These are phyloP conservation scores for Ramaria sp. DNA, from an alignment of 768 basidiomycete species.

Conservation along the genomic window DNA sequence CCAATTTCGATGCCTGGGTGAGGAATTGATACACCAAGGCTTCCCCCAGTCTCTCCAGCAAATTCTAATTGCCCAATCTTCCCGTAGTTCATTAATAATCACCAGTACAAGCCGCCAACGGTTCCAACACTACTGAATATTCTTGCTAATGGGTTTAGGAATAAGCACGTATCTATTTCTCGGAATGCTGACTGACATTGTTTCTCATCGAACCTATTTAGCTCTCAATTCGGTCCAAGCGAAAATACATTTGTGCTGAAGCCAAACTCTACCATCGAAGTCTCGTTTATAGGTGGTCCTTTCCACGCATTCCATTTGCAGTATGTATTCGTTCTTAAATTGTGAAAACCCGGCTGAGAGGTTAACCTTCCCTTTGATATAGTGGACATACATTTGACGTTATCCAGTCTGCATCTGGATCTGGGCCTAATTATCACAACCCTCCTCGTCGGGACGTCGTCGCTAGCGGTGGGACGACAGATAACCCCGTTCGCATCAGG, in stretches of 20 bases:
- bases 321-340: background rate
- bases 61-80: background rate
- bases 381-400: conserved; percentile 22
- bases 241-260: conserved; percentile 1
- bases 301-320: conserved; percentile 6
- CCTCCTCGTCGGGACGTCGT: conserved; percentile 16
- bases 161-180: background rate
- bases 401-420: conserved; percentile 22
- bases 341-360: background rate
- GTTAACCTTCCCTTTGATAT: background rate
- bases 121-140: conserved; percentile 4
- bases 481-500: conserved; percentile 30
- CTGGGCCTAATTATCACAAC: conserved; percentile 25
- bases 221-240: background rate
- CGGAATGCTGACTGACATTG: too few species aligned
- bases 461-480: conserved; percentile 12
- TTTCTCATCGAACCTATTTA: background rate
- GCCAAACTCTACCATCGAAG: conserved; percentile 1
- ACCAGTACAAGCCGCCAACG: background rate
- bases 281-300: background rate
- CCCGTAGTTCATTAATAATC: background rate
- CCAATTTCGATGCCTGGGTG: conserved; percentile 2
- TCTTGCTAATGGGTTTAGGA: background rate
- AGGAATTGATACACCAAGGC: background rate
- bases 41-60: background rate